Evolutionary conservation across 1,284 basidiomycete species (phyloP).

Genomic region (Sanghuangporus baumii): DNA sequence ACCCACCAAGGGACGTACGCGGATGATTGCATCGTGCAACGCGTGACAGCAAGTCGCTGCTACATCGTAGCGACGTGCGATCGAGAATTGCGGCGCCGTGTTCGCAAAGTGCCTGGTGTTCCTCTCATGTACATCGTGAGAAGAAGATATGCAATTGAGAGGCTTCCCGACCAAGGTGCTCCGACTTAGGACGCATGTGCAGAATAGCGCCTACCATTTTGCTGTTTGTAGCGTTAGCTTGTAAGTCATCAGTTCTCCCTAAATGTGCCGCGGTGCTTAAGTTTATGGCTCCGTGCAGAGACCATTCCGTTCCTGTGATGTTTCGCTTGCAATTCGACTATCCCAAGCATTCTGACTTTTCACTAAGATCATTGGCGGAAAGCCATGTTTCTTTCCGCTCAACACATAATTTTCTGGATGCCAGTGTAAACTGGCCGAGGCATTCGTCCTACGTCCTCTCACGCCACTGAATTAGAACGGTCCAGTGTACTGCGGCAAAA

Average conservation of each 20-base stretch:
- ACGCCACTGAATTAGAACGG: background rate
- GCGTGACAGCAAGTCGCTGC: conserved; percentile 92
- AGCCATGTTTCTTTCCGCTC: background rate
- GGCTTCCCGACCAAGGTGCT: conserved; percentile 89
- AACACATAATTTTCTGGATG: background rate
- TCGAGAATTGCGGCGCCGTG: conserved; percentile 85
- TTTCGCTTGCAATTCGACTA: background rate
- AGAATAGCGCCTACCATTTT: background rate
- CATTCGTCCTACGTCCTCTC: background rate
- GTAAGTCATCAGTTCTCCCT: background rate
- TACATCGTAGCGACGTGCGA: conserved; percentile 99
- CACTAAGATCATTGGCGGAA: background rate
- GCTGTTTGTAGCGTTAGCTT: conserved; percentile 1
- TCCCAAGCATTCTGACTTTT: background rate
- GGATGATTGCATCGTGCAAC: conserved; percentile 96
- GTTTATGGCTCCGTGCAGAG: background rate
- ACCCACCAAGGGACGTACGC: conserved; percentile 95
- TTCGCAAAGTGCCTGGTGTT: conserved; percentile 92
- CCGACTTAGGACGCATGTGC: conserved; percentile 30
- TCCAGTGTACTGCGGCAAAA: background rate
- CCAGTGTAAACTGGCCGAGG: background rate
- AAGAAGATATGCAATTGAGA: conserved; percentile 86
- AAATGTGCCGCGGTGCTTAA: background rate
- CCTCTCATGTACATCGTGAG: conserved; percentile 95
- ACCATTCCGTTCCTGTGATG: background rate